A percentile compares a stretch with the other conserved stretches of the same genome.
Evolutionary conservation across 2,329 filamentous ascomycete species (phyloP).

Genomic region (Phaeomoniella chlamydospora): DNA sequence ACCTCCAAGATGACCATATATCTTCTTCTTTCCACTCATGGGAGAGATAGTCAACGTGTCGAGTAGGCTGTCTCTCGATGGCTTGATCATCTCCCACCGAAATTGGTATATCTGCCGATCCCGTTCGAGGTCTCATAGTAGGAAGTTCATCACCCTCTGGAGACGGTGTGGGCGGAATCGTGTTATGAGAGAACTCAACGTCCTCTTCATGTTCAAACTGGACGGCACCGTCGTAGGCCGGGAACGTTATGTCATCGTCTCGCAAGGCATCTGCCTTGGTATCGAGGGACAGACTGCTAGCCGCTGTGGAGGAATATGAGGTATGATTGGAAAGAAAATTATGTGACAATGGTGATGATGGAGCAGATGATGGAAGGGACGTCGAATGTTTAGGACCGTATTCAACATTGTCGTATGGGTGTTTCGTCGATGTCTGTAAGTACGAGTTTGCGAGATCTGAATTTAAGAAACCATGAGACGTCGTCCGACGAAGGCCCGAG

Average conservation of each 20-base stretch:
- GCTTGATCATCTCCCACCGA: conserved; percentile 69
- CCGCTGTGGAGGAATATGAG: conserved; percentile 20
- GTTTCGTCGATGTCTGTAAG: conserved; percentile 4
- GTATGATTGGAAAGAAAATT: conserved; percentile 14
- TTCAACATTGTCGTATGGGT: conserved; percentile 5
- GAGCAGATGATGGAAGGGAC: conserved; percentile 20
- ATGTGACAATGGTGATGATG: conserved; percentile 21
- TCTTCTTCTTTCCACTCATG: conserved; percentile 92
- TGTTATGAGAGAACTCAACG: conserved; percentile 1
- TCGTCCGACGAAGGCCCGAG: conserved; percentile 14
- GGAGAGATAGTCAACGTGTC: conserved; percentile 90
- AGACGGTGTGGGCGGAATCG: not conserved
- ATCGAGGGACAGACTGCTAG: conserved; percentile 22
- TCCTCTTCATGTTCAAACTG: conserved; percentile 9
- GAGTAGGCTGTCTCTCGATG: conserved; percentile 58
- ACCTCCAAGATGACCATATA: conserved; percentile 94
- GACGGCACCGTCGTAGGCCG: conserved; percentile 22
- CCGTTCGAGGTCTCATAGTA: conserved; percentile 25
- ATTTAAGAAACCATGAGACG: conserved; percentile 9
- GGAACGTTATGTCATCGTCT: conserved; percentile 25
- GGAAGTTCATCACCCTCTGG: conserved; percentile 1
- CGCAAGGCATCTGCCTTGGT: conserved; percentile 9
- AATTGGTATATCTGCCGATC: conserved; percentile 45
- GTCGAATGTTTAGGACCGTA: conserved; percentile 11
- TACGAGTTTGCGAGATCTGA: conserved; percentile 7